These are phyloP conservation scores for Plasmopara halstedii DNA, from an alignment of 352 stramenopile genomes.

Conservation along the genomic window DNA sequence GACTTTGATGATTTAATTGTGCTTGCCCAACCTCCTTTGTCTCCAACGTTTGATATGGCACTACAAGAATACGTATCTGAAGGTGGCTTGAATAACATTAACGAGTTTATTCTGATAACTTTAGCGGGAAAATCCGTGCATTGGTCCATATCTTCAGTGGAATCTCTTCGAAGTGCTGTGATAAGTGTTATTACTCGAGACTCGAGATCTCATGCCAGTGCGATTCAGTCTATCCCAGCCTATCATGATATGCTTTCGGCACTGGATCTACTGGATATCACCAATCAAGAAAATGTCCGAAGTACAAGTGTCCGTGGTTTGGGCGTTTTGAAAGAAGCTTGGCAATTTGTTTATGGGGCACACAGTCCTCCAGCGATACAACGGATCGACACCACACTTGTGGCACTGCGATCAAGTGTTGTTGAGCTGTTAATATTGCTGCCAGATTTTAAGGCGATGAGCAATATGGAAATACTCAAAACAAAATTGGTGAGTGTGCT, in stretches of 20 bases:
- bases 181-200: slow-evolving; percentile 7
- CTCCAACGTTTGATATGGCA: slow-evolving; percentile 20
- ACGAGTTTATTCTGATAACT: slow-evolving; percentile 22
- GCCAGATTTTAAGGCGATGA: slow-evolving; percentile 1
- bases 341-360: neutral
- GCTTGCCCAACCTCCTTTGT: slow-evolving; percentile 10
- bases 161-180: slow-evolving; percentile 1
- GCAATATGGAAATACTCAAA: slow-evolving; percentile 2
- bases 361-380: slow-evolving; percentile 6
- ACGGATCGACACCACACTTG: slow-evolving; percentile 32
- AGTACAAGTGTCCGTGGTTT: slow-evolving; percentile 10
- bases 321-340: slow-evolving; percentile 11
- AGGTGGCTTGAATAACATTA: slow-evolving; percentile 5
- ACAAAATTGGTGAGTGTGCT: slow-evolving; percentile 11
- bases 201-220: neutral
- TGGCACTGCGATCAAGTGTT: slow-evolving; percentile 14
- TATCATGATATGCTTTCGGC: slow-evolving; percentile 6
- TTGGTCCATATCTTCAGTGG: slow-evolving; percentile 11
- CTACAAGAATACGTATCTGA: slow-evolving; percentile 7
- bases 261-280: slow-evolving; percentile 18
- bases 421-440: slow-evolving; percentile 26
- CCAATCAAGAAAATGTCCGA: slow-evolving; percentile 20
- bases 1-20: slow-evolving; percentile 14
- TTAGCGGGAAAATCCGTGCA: slow-evolving; percentile 11
- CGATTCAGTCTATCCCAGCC: neutral